Evolutionary conservation across 306 rosid genomes (phyloP), one percentile per base, ranked within the genome.

Genomic region (Gynostemma pentaphyllum): DNA sequence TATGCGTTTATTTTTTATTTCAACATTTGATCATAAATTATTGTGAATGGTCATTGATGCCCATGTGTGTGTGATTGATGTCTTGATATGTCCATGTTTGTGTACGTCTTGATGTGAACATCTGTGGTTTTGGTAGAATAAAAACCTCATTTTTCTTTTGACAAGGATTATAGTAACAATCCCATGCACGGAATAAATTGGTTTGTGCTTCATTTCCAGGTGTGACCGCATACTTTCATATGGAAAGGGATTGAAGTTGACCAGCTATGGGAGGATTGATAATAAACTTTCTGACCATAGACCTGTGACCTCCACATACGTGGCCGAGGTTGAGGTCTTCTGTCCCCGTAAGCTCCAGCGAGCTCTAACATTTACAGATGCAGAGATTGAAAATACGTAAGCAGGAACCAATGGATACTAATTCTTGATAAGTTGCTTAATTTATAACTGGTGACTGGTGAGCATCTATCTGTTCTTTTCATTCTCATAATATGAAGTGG

Each of bases 171-270:
- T 59, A 12, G 66, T 14, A 62, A 62, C 67, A 70, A 27, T 72
- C 44, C 56, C 18, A 40, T 50, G 10, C 14, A 3, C 19, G 23
- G 18, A 45, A 5, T 22, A 62, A 12, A 10, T 2, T 37, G 48
- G 15, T 64, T 46, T 15, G n/a, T 23, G 45, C 48, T 32, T 57
- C 56, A 16, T 69, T 34, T 76, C 78, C 89, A 94, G 97, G 99
- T 94, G 99, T 52, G 99, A 88, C 70, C 95, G 97, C 15, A 74
- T 94, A 73, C 94, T 94, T 74, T 88, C 95, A 7, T 75, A 73
- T 19, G 99, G 99, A 15, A 87, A 82, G 56, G 95, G 94, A 60
- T 70, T 94, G 83, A 88, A 69, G 70, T 72, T 84, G 68, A 64
- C 80, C 79, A 75, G 68, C 24, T 88, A 94, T 56, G 80, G 81